Base-by-base conservation (phyloP, 306 rosid species). In the Malus asiatica region DNA sequence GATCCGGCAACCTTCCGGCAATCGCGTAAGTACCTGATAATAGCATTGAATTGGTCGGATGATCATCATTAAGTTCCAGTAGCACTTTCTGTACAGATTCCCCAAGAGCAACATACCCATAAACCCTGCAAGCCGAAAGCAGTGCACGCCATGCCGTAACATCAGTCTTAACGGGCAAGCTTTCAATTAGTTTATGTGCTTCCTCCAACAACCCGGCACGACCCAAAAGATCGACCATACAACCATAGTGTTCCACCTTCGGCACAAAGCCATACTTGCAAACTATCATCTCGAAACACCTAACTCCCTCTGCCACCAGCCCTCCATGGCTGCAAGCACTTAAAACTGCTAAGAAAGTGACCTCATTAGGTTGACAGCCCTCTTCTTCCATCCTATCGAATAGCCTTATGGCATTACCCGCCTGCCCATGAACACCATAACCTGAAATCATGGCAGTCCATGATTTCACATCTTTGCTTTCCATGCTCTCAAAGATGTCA, bases 311-410 rank as follows among this genome's bases (percentile, higher is more conserved):
- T 52, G 52, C 75, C 35, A 91, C 86, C 16, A 86, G 80, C 23
- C 97, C 93, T 77, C 91, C 97, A 82, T 89, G 97, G 79, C 95
- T 84, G 78, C 91, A 89, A 23, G 95, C 89, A 65, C 78, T 88
- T 38, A 88, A 74, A 76, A 84, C 78, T 33, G 89, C 90, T 81
- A 91, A 81, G 84, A 91, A 86, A 18, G 94, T 85, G 30, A 89
- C 79, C 73, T 82, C 86, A 75, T 91, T 89, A 12, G 97, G 93
- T 70, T 13, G 78, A 83, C 62, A 83, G 35, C 97, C 91, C 44
- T 85, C 89, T 13, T 73, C 81, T 65, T 77, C 84, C 97, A 91
- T 89, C 77, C 80, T 83, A 63, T 76, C 48, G 66, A 86, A 89
- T 57, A 82, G 78, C 75, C 25, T 70, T 32, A 83, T 73, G 57